These are phyloP conservation scores for Clarireedia monteithiana DNA, from an alignment of 2,329 filamentous ascomycete genomes.

Conservation along the genomic window DNA sequence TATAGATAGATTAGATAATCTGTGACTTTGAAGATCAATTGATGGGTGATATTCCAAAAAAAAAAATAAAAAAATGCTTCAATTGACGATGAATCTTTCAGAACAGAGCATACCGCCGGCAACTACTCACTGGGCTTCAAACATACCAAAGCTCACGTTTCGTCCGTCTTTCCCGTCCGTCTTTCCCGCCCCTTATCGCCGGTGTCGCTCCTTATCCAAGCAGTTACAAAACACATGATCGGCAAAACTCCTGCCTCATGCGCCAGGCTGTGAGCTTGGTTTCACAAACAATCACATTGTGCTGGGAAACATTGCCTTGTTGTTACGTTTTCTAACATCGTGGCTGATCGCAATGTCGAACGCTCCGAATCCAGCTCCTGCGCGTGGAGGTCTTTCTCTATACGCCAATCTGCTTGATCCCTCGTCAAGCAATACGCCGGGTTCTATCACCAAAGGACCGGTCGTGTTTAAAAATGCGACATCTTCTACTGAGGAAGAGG, in stretches of 20 bases:
- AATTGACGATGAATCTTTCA: too few species aligned
- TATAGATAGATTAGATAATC: neutral
- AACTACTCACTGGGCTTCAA: neutral
- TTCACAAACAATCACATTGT: neutral
- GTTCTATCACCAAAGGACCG: slow-evolving; percentile 68
- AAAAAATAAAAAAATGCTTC: neutral
- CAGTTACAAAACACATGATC: neutral
- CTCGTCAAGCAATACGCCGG: slow-evolving; percentile 41
- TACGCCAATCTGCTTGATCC: slow-evolving; percentile 76
- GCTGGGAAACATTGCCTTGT: neutral
- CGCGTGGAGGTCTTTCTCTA: slow-evolving; percentile 54
- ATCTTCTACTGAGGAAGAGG: slow-evolving; percentile 36
- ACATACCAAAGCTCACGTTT: neutral
- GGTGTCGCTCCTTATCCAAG: neutral
- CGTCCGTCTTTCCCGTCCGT: neutral
- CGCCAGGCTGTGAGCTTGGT: slow-evolving; percentile 11
- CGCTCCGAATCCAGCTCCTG: slow-evolving; percentile 14
- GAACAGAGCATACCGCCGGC: too few species aligned
- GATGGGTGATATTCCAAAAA: neutral
- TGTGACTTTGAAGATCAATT: neutral
- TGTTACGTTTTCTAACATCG: neutral
- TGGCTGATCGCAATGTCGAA: slow-evolving; percentile 22
- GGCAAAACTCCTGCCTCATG: slow-evolving; percentile 5
- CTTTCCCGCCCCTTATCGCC: neutral
- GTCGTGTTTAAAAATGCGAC: slow-evolving; percentile 56